Evolutionary conservation across 2,329 filamentous ascomycete species (phyloP), one percentile per base, ranked within the genome.

Genomic region (Blastomyces emzantsi): DNA sequence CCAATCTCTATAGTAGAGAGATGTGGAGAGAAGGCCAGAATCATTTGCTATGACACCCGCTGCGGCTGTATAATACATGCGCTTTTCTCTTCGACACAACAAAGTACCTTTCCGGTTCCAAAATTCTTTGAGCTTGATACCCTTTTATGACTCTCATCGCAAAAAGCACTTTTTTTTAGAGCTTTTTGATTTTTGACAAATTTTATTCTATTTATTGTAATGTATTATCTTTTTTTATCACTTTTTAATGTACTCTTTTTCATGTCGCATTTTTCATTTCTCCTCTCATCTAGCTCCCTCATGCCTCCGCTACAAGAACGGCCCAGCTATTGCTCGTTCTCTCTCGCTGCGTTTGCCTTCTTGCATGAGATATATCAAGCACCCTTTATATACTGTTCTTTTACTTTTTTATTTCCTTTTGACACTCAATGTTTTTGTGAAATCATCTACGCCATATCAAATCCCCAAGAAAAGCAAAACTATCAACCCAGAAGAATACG

Each of bases 81-180:
- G 3, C 8, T 9, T 28, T 17, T 25, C 30, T n/a, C 11, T 39
- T 25, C 36, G 45, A 22, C n/a, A 39, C 39, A 33, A 25, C 41
- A 17, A 17, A 57, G 36, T 22, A 49, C 58, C 33, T 63, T 60
- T 55, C 49, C 43, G 33, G 39, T 60, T 60, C 43, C 41, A 36
- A 36, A 55, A 39, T 49, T 25, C 33, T 63, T 47, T 33, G 52
- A 54, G 17, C 43, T 61, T 63, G 62, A 63, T 63, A 63, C 57
- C 62, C 62, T 61, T 43, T 43, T 63, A 61, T 41, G 59, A 62
- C 33, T 58, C 43, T 62, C 22, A 30, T 58, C 61, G 51, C 39
- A 62, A 45, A 55, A 55, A 57, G 15, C 33, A 54, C 8, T 9
- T 36, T n/a, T 25, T 52, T 30, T 17, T 11, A 11, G 49, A 51